These are phyloP conservation scores for Kwoniella sp. DNA, from an alignment of 768 basidiomycete species.

Conservation along the genomic window DNA sequence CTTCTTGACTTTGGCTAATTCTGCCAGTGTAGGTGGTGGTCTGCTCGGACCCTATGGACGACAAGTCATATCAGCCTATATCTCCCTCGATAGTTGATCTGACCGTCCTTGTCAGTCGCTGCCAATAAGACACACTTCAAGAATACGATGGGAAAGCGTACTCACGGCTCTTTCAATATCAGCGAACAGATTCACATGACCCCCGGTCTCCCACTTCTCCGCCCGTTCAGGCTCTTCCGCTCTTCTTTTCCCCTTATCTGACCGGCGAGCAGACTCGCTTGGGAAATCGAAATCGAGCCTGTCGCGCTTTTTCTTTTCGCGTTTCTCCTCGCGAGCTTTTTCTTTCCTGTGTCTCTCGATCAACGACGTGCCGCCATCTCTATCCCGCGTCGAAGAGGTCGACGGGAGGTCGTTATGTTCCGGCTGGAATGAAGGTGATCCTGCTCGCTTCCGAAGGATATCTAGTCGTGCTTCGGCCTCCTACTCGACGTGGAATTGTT, in stretches of 20 bases:
- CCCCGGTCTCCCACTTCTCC: conserved; percentile 36
- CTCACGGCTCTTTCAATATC: conserved; percentile 54
- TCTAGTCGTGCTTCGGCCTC: conserved; percentile 49
- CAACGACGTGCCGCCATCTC: conserved; percentile 13
- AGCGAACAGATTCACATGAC: conserved; percentile 56
- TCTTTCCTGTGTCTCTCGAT: conserved; percentile 37
- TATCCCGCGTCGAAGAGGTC: conserved; percentile 26
- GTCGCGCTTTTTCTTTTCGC: conserved; percentile 44
- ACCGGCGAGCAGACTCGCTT: conserved; percentile 27
- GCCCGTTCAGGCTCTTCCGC: conserved; percentile 20
- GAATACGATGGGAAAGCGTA: neutral
- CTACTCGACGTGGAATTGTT: conserved; percentile 17
- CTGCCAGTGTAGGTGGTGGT: conserved; percentile 17
- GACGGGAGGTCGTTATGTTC: conserved; percentile 46
- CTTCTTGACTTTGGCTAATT: conserved; percentile 47
- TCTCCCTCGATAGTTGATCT: no score
- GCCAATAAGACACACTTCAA: no score
- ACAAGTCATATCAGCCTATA: neutral
- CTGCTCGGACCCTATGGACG: conserved; percentile 1
- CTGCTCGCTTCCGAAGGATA: conserved; percentile 44
- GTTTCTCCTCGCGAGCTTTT: conserved; percentile 46
- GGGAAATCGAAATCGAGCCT: conserved; percentile 55
- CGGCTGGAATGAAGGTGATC: conserved; percentile 31
- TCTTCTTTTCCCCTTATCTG: conserved; percentile 29
- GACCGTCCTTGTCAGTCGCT: no score